Evolutionary conservation across 1,139 yeast species (phyloP), one percentile per base, ranked within the genome.

Genomic region (Yamadazyma dushanensis): DNA sequence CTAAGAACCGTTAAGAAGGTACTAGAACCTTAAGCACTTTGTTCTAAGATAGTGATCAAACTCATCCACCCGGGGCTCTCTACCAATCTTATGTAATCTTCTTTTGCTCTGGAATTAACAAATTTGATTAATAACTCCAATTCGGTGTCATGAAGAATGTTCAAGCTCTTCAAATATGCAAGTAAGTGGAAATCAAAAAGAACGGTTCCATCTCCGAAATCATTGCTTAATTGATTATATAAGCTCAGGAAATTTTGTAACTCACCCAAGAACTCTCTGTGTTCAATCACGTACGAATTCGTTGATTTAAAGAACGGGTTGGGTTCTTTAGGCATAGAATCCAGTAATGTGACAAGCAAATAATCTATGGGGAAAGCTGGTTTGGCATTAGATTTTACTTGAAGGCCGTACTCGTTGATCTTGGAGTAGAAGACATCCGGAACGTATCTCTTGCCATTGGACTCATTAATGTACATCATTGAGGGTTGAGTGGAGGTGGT

Each of bases 341-440:
- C 97, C 11, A 95, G 84, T 43, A 92, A 64, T 3, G 97, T 83
- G 1, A 92, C 95, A 36, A 94, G 63, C 43, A 94, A 63, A 57
- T 87, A 94, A 47, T 94, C 98, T 11, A 88, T 94, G 0, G 99
- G 99, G 59, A 94, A 89, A 5, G 96, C 88, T 0, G 98, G 97
- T 54, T 86, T 87, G 10, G 97, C 98, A 53, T 87, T 85, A 29
- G 80, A 79, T 54, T 88, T 89, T 13, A 92, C 95, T 33, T 88
- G 82, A 18, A 89, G 67, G 6, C 89, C 88, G 60, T 92, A 94
- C 59, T 94, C 97, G 56, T 94, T 94, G 47, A 80, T 74, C 56
- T 79, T 81, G 60, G 81, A 79, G 68, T 83, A 94, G 52, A 87
- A 85, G 16, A 94, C 85, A 46, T 94, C 99, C 0, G 99, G 98